phyloP scores from a whole-genome alignment of 345 rosid species.

The Hibiscus trionum region DNA sequence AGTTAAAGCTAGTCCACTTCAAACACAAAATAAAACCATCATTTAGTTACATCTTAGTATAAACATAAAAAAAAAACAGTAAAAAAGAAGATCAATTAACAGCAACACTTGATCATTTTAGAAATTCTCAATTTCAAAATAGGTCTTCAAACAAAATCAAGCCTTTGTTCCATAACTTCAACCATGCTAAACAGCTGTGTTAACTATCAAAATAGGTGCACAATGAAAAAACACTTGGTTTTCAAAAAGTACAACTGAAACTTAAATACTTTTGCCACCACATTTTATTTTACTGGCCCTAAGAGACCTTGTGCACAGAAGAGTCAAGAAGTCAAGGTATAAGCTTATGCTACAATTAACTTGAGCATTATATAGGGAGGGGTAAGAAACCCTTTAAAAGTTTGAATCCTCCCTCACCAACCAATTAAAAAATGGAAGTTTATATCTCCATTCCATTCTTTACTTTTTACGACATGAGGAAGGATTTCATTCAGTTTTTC shows the following conservation, averaged over 20 bases:
- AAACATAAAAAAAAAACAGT: background rate
- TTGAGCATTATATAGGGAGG: background rate
- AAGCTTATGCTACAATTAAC: background rate
- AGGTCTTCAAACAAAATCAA: background rate
- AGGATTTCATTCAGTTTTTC: background rate
- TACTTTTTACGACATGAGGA: too few species aligned
- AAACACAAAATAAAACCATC: background rate
- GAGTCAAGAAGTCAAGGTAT: background rate
- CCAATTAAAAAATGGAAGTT: background rate
- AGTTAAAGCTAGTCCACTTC: background rate
- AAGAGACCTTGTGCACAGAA: too few species aligned
- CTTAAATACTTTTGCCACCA: background rate
- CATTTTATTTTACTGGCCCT: background rate
- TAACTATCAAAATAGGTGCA: background rate
- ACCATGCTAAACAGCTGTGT: background rate
- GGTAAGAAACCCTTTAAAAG: background rate
- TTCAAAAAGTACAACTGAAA: background rate
- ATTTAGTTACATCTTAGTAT: background rate
- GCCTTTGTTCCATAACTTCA: background rate
- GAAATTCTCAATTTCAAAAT: background rate
- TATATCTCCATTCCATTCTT: background rate
- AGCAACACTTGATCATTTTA: background rate
- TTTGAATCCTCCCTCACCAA: background rate
- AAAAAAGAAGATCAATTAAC: background rate
- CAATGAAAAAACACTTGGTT: background rate